Evolutionary conservation across 345 rosid genomes (phyloP).

Genomic region (Noccaea caerulescens): DNA sequence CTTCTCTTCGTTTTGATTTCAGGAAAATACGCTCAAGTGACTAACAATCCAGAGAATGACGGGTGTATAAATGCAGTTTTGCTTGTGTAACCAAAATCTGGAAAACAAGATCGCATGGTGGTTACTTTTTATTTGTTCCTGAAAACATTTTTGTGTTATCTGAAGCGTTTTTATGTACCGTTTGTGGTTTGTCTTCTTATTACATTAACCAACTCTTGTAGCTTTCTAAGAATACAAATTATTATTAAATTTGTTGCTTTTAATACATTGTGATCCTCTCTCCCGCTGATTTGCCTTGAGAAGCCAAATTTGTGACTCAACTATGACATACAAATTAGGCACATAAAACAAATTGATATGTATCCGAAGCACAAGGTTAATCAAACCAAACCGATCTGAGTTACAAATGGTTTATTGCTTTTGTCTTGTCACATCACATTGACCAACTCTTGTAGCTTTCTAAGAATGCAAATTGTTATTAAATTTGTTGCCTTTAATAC

Average conservation of each 20-base stretch:
- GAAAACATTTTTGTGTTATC: slow-evolving; percentile 12
- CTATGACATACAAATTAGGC: background rate
- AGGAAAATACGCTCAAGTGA: slow-evolving; percentile 97
- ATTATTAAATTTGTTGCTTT: background rate
- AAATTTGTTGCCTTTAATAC: no score
- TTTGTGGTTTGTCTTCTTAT: background rate
- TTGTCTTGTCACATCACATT: no score
- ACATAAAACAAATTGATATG: background rate
- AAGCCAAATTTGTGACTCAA: background rate
- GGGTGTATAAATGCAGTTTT: slow-evolving; percentile 90
- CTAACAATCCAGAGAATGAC: slow-evolving; percentile 90
- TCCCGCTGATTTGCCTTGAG: background rate
- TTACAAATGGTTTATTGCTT: background rate
- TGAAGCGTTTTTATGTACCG: background rate
- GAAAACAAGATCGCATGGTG: slow-evolving; percentile 9
- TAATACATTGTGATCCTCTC: background rate
- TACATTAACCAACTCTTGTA: slow-evolving; percentile 2
- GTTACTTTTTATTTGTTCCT: slow-evolving; percentile 9
- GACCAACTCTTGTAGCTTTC: no score
- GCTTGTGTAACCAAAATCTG: slow-evolving; percentile 58
- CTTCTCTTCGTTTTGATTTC: slow-evolving; percentile 36
- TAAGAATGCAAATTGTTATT: no score
- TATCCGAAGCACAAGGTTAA: background rate
- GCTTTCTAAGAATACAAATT: background rate
- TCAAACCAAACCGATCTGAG: background rate